Percentiles rank a stretch among this genome's conserved stretches.
phyloP scores from a whole-genome alignment of 441 rosid genomes.

The Hura crepitans region DNA sequence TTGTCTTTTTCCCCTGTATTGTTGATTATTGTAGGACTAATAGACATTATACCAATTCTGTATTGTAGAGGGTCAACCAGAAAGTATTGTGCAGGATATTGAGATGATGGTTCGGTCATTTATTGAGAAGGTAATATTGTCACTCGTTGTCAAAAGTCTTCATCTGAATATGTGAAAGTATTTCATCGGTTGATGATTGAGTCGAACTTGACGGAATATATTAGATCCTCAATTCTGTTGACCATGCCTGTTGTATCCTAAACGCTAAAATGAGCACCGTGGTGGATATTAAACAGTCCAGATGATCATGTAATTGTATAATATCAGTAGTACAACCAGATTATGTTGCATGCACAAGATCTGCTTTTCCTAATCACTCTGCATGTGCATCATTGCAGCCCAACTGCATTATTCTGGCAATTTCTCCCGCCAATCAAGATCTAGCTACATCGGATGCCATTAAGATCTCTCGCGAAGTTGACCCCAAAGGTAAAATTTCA shows the following conservation, averaged over 20 bases:
- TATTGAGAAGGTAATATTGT: constrained; percentile 75
- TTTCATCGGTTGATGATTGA: neutral
- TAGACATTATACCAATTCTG: constrained; percentile 10
- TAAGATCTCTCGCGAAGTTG: constrained; percentile 89
- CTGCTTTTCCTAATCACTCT: neutral
- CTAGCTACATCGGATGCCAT: constrained; percentile 96
- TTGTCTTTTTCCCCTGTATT: constrained; percentile 15
- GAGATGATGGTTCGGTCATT: constrained; percentile 79
- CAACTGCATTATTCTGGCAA: constrained; percentile 80
- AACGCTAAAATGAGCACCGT: neutral
- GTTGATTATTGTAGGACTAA: constrained; percentile 13
- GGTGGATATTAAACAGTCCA: neutral
- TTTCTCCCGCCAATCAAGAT: constrained; percentile 97
- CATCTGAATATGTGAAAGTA: neutral
- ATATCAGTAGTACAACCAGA: neutral
- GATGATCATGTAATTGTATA: neutral
- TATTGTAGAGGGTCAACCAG: constrained; percentile 79
- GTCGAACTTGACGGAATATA: constrained; percentile 4
- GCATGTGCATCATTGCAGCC: constrained; percentile 51
- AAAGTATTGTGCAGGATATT: constrained; percentile 77
- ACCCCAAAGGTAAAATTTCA: constrained; percentile 60
- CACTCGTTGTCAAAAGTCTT: constrained; percentile 15
- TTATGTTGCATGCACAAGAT: neutral
- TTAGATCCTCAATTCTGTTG: constrained; percentile 1
- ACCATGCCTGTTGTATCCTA: constrained; percentile 2